phyloP scores from a whole-genome alignment of 768 basidiomycete genomes.

The Amanita phalloides region DNA sequence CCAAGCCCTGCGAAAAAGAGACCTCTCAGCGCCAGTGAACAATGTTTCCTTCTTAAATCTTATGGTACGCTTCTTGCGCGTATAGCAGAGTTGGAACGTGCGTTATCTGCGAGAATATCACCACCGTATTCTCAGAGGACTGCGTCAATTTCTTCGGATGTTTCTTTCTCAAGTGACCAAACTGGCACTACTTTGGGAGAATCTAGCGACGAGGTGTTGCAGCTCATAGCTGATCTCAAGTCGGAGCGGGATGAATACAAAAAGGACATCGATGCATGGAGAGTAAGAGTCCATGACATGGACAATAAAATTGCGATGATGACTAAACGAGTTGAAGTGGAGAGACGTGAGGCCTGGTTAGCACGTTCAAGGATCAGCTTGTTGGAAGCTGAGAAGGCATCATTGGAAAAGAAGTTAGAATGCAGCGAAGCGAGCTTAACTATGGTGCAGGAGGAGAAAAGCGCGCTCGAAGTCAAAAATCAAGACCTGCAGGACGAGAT shows the following conservation, averaged over 20 bases:
- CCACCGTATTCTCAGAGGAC: constrained; percentile 26
- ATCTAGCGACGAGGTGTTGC: constrained; percentile 71
- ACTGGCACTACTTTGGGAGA: constrained; percentile 28
- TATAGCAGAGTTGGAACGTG: constrained; percentile 72
- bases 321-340: constrained; percentile 60
- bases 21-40: constrained; percentile 63
- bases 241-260: constrained; percentile 84
- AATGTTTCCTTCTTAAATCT: constrained; percentile 79
- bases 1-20: constrained; percentile 26
- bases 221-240: constrained; percentile 68
- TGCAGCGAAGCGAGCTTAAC: constrained; percentile 21
- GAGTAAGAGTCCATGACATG: constrained; percentile 61
- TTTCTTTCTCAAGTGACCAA: constrained; percentile 17
- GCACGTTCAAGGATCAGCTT: constrained; percentile 63
- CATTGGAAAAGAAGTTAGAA: constrained; percentile 37
- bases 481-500: constrained; percentile 23
- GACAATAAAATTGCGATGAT: constrained; percentile 62
- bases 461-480: constrained; percentile 16
- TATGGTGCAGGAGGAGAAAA: constrained; percentile 18
- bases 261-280: constrained; percentile 84
- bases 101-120: constrained; percentile 36
- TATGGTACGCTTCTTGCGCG: constrained; percentile 76
- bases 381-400: constrained; percentile 57
- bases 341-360: constrained; percentile 76
- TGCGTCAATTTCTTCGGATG: constrained; percentile 40